Evolutionary conservation across 2,329 filamentous ascomycete species (phyloP), one percentile per base, ranked within the genome.

Genomic region (Fusarium fujikuroi): DNA sequence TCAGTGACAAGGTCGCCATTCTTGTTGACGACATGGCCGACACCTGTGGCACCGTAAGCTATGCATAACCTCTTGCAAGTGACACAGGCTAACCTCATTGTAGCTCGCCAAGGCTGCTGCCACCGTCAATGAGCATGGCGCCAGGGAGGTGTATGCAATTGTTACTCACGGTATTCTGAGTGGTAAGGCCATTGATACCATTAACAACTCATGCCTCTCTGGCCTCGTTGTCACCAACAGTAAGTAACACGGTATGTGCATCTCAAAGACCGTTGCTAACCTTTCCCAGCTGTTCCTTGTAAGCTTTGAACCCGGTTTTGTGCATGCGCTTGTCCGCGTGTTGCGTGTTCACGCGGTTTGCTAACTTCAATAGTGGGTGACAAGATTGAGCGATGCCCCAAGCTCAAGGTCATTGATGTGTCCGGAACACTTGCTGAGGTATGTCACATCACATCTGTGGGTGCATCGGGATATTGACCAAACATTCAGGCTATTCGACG

Each of bases 21-120:
- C 91, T 99, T 54, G 95, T 99, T 60, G 95, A 98, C 81, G 95
- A 98, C 81, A 98, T 98, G 94, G 95, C 95, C 37, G 95, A 98
- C 81, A 98, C 95, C 8, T 98, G 95, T 82, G 95, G 95, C 75
- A 97, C 94, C 43, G 82, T 83, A 79, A 61, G 80, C 53, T 47
- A n/a, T 44, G 30, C 30, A 23, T 11, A 16, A n/a, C 37, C 18
- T 23, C 21, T 11, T 47, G 9, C 32, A 15, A 23, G 23, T 54
- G 50, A 37, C 42, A 47, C 28, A 32, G 25, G 28, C 70, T 76
- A 72, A 77, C 42, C 21, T 30, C 14, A 28, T 25, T 36, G 34
- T 44, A 83, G 82, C 86, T 89, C 37, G 86, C 85, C 81, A 98
- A 98, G 85, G 96, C 95, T 6, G 96, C 95, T 21, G 92, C 94